A percentile compares a stretch with the other conserved stretches of the same genome.
phyloP scores from a whole-genome alignment of 2,329 filamentous ascomycete species.

The Trichoderma gracile region DNA sequence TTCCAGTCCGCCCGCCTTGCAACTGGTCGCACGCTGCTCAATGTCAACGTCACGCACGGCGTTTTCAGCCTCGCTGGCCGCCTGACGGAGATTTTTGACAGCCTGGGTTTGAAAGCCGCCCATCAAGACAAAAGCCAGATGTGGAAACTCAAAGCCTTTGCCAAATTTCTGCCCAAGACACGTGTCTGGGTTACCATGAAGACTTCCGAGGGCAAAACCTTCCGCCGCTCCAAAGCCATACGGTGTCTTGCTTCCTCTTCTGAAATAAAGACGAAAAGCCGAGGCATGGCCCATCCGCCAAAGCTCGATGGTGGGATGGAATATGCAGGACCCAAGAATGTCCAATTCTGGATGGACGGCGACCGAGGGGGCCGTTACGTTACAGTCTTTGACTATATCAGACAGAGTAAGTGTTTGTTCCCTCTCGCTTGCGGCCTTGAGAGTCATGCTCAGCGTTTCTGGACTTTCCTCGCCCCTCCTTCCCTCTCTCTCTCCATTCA shows the following conservation, averaged over 20 bases:
- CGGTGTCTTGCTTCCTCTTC: slow-evolving; percentile 33
- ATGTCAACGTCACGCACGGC: slow-evolving; percentile 56
- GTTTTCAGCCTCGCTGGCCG: slow-evolving; percentile 49
- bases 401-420: slow-evolving; percentile 41
- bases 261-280: slow-evolving; percentile 29
- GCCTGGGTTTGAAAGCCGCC: slow-evolving; percentile 30
- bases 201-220: slow-evolving; percentile 36
- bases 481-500: not conserved
- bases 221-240: slow-evolving; percentile 37
- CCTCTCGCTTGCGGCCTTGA: not conserved
- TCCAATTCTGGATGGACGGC: slow-evolving; percentile 38
- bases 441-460: too few relatives aligned
- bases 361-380: slow-evolving; percentile 35
- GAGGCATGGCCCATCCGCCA: slow-evolving; percentile 27
- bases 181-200: slow-evolving; percentile 40
- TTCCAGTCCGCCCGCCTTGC: slow-evolving; percentile 57
- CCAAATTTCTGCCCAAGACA: slow-evolving; percentile 44
- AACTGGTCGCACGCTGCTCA: slow-evolving; percentile 56
- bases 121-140: slow-evolving; percentile 15
- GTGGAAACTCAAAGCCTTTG: slow-evolving; percentile 34
- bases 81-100: slow-evolving; percentile 40
- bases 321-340: slow-evolving; percentile 38
- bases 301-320: slow-evolving; percentile 32
- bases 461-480: too few relatives aligned
- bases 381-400: slow-evolving; percentile 48